Base-by-base conservation (phyloP, 2,329 filamentous ascomycete genomes). In the Fusarium sp. region DNA sequence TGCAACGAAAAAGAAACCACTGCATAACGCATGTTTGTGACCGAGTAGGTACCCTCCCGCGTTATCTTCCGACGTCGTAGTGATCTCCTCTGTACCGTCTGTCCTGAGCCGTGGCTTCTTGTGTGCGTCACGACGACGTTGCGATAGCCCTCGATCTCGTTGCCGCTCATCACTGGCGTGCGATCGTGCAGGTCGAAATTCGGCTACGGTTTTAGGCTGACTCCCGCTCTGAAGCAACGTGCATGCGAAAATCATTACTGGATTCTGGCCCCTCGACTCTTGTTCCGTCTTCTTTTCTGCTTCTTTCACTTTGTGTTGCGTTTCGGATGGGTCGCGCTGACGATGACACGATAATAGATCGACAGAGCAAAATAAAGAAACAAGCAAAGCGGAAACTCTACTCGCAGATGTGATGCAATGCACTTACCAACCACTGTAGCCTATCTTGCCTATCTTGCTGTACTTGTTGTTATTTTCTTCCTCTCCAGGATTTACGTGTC, bases 61-160 rank as follows among this genome's bases (percentile, higher is more conserved):
- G 20, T 48, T 71, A 58, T 73, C 56, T 57, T 57, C 69, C 66
- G 60, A 68, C 44, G 59, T 69, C 52, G 54, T 57, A 56, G 58
- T 45, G 55, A 57, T 64, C 53, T 39, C 65, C 53, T 64, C 33
- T 58, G 45, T 50, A 44, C 60, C 39, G 40, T 45, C 55, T 36
- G 51, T 18, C n/a, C 18, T 36, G 46, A 64, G 53, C 28, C 63
- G 56, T 53, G 36, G 31, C 31, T 52, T 43, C 24, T 46, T 48
- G 20, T 50, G 48, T 65, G 43, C 63, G 58, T 68, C 58, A 68
- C 42, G 42, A 38, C 58, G 48, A 64, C 31, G 42, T 64, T 57
- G 28, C 36, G 48, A 36, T 24, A 31, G 28, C 44, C 31, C 33
- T 43, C 64, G 58, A 48, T 56, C 45, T 44, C 42, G n/a, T 46